Percentiles rank a stretch among this genome's conserved stretches.
Conservation (phyloP, 169 alveolate species). For the Babesia gibsoni region DNA sequence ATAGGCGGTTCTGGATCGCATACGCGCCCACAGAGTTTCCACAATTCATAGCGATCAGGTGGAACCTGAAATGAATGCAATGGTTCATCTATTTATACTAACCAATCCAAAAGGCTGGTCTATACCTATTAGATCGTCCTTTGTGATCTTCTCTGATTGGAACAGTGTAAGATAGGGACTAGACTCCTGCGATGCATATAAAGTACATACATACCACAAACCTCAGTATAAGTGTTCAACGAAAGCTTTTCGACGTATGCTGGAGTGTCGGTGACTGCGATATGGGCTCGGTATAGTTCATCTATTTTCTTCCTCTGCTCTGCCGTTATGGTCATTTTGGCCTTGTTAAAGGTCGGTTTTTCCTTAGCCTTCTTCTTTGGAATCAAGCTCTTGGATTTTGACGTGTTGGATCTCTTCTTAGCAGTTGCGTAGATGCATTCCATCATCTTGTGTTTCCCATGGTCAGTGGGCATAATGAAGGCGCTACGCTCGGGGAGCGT, state of each 20-base stretch:
- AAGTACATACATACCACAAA: neutral
- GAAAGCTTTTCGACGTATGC: slow-evolving; percentile 48
- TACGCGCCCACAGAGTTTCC: slow-evolving; percentile 72
- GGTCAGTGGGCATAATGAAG: neutral
- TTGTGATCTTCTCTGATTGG: slow-evolving; percentile 50
- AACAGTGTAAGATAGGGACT: slow-evolving; percentile 52
- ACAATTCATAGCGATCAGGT: slow-evolving; percentile 66
- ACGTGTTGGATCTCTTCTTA: neutral
- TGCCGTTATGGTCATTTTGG: slow-evolving; percentile 33
- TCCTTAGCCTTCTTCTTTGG: slow-evolving; percentile 15
- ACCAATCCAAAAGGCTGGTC: slow-evolving; percentile 76
- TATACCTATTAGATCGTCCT: slow-evolving; percentile 62
- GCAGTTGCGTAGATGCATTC: neutral
- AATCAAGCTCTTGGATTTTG: neutral
- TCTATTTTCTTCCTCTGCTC: slow-evolving; percentile 47
- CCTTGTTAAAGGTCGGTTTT: slow-evolving; percentile 4
- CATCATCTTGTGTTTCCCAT: neutral
- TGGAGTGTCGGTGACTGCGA: slow-evolving; percentile 58
- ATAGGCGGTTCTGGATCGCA: slow-evolving; percentile 71
- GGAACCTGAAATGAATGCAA: slow-evolving; percentile 31
- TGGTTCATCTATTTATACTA: neutral
- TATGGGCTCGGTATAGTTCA: slow-evolving; percentile 19
- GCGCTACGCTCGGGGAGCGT: neutral
- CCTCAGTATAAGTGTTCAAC: slow-evolving; percentile 37
- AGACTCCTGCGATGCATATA: slow-evolving; percentile 17